Evolutionary conservation across 2,329 filamentous ascomycete species (phyloP), one percentile per base, ranked within the genome.

Genomic region (Colletotrichum somersetense): DNA sequence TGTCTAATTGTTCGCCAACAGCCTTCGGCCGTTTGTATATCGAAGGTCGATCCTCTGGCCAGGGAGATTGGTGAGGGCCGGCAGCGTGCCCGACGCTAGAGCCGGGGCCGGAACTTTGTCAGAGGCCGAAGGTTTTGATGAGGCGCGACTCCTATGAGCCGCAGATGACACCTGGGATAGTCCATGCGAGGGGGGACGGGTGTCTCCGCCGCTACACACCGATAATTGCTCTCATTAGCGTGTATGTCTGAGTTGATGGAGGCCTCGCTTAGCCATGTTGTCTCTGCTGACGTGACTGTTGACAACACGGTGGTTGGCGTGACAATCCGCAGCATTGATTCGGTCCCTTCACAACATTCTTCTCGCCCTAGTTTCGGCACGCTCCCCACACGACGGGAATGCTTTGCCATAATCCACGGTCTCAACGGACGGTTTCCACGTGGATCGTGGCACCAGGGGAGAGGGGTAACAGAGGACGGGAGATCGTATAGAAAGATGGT

Each of bases 51-150:
- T 4, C 40, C 16, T 11, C 40, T 42, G 14, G 44, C 20, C 0
- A 11, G 6, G 18, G 8, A 6, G 18, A 8, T 1, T 20, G 44
- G 44, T 6, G 42, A 23, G 10, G 18, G 30, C 5, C 44, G 5
- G 30, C 30, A 10, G 52, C 26, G 7, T 10, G n/a, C 20, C 2
- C 14, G 52, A 44, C 35, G 30, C 30, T 55, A 35, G 30, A 52
- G 26, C 30, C 59, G 59, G 59, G 30, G 14, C 33, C 59, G 59
- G 59, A 62, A 62, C 26, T 20, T 48, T 62, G 38, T 52, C 3
- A 18, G 33, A 7, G 30, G 18, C 59, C 59, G 59, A 50, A 20
- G 2, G 26, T 38, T 38, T 16, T n/a, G n/a, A 56, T 56, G 53
- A 38, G 26, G 33, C 20, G 8, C 18, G 33, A 38, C 38, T 56